phyloP scores from a whole-genome alignment of 148 eudicot genomes.

The Rhododendron simsii region DNA sequence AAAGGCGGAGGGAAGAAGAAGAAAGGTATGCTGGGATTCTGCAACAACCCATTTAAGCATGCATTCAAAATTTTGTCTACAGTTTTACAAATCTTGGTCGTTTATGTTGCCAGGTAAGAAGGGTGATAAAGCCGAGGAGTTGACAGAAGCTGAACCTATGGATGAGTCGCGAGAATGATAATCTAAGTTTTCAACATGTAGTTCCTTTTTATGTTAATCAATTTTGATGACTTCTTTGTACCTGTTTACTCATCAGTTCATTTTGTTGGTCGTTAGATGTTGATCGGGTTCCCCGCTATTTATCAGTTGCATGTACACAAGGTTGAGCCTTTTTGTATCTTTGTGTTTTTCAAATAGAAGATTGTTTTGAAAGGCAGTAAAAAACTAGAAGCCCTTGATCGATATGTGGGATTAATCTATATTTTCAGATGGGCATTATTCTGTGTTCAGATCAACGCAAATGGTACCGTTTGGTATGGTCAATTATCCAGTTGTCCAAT shows the following conservation, averaged over 20 bases:
- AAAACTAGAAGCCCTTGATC: background rate
- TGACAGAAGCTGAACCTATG: conserved; percentile 37
- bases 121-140: conserved; percentile 43
- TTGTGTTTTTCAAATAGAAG: background rate
- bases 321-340: background rate
- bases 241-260: conserved; percentile 17
- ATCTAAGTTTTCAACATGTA: conserved; percentile 2
- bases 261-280: conserved; percentile 4
- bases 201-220: background rate
- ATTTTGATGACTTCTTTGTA: conserved; percentile 38
- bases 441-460: background rate
- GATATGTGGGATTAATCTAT: too few species aligned
- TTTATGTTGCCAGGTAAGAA: conserved; percentile 39
- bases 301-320: background rate
- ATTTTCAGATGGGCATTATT: background rate
- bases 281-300: background rate
- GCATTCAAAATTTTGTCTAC: background rate
- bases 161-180: conserved; percentile 22
- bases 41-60: background rate
- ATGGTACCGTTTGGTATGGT: background rate
- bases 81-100: background rate
- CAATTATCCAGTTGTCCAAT: background rate
- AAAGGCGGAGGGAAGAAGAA: conserved; percentile 98
- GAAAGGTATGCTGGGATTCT: conserved; percentile 52
- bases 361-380: background rate